Conservation (phyloP, 257 asterid genomes). For the Nicotiana otophora region DNA sequence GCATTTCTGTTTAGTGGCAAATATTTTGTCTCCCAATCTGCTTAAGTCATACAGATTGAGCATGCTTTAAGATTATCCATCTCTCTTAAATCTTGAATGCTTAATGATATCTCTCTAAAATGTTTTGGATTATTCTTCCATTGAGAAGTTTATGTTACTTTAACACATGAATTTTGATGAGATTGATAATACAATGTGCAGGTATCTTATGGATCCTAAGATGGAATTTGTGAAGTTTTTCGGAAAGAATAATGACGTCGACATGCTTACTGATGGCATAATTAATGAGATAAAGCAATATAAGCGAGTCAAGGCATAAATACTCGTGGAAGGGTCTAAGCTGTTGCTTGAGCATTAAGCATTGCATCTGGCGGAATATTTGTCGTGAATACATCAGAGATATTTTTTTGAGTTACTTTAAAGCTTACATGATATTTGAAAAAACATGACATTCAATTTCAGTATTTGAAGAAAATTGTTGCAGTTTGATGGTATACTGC, state of each 20-base stretch:
- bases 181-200: conserved; percentile 20
- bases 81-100: neutral
- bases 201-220: conserved; percentile 89
- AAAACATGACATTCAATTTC: neutral
- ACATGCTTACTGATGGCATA: conserved; percentile 64
- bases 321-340: neutral
- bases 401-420: neutral
- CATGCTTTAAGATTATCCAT: neutral
- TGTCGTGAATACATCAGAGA: neutral
- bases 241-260: conserved; percentile 64
- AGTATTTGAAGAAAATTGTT: neutral
- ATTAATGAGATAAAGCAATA: conserved; percentile 74
- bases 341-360: neutral
- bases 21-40: neutral
- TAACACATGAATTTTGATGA: neutral
- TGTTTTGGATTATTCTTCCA: neutral
- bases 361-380: neutral
- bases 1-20: neutral
- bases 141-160: neutral
- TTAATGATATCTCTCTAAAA: neutral
- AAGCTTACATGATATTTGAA: neutral
- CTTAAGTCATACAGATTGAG: no score
- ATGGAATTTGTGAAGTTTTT: conserved; percentile 88
- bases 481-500: neutral
- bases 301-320: conserved; percentile 40